These are phyloP conservation scores for Barbatosphaeria neglecta DNA, from an alignment of 495 filamentous ascomycete species.

Conservation along the genomic window DNA sequence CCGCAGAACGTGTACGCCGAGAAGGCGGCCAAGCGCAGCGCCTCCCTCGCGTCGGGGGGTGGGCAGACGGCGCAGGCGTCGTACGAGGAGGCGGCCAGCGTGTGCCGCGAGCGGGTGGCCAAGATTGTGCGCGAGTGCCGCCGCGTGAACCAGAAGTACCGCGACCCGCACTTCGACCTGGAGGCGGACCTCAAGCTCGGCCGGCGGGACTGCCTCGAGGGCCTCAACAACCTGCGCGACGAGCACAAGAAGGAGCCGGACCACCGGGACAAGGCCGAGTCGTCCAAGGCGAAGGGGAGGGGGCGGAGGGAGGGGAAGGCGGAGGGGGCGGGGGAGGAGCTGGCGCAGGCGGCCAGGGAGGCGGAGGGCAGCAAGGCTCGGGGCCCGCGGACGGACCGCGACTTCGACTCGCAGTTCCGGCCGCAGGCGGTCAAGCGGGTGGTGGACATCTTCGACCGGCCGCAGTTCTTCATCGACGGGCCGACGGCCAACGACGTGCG, in stretches of 20 bases:
- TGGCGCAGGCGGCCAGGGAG: constrained; percentile 3
- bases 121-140: constrained; percentile 76
- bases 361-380: constrained; percentile 12
- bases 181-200: constrained; percentile 62
- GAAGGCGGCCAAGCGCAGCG: constrained; percentile 50
- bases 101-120: constrained; percentile 62
- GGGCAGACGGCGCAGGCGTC: constrained; percentile 38
- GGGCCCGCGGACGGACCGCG: constrained; percentile 2
- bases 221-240: constrained; percentile 32
- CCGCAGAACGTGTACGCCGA: constrained; percentile 63
- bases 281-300: background rate
- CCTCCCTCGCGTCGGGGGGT: constrained; percentile 15
- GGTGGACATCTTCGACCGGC: constrained; percentile 76
- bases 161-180: constrained; percentile 82
- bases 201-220: constrained; percentile 49
- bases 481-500: constrained; percentile 73
- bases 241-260: constrained; percentile 16
- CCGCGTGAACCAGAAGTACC: constrained; percentile 79
- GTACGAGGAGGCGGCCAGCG: constrained; percentile 59
- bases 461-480: constrained; percentile 75
- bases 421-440: constrained; percentile 57
- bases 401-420: constrained; percentile 16
- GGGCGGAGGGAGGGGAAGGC: constrained; percentile 1
- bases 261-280: constrained; percentile 7
- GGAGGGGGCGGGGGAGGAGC: constrained; percentile 12